Evolutionary conservation across 2,329 filamentous ascomycete genomes (phyloP).

Genomic region (Basipetospora chlamydospora): DNA sequence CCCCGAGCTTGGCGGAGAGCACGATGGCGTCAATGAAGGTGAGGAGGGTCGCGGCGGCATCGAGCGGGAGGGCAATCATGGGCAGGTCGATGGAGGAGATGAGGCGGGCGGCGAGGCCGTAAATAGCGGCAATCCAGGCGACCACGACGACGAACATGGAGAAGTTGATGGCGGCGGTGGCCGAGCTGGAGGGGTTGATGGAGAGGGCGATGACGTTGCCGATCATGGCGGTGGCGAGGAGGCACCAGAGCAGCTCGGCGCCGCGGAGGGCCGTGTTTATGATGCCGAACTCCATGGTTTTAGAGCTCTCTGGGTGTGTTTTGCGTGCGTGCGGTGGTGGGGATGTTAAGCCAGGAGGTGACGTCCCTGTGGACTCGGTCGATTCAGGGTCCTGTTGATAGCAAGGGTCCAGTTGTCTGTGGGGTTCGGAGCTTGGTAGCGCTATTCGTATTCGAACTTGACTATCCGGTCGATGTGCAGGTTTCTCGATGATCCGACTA

Average conservation of each 20-base stretch:
- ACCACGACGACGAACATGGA: constrained; percentile 57
- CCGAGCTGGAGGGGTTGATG: constrained; percentile 24
- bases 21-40: constrained; percentile 58
- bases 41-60: constrained; percentile 48
- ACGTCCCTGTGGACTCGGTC: no score
- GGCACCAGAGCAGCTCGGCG: constrained; percentile 34
- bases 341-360: no score
- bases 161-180: constrained; percentile 40
- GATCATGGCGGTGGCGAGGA: constrained; percentile 40
- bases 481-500: no score
- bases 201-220: constrained; percentile 43
- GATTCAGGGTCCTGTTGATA: no score
- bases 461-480: no score
- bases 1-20: constrained; percentile 52
- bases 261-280: constrained; percentile 30
- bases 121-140: constrained; percentile 50
- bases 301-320: no score
- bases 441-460: no score
- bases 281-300: constrained; percentile 20
- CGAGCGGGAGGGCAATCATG: constrained; percentile 38
- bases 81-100: constrained; percentile 37
- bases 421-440: no score
- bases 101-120: constrained; percentile 42
- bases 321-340: not conserved
- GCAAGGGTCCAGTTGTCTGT: no score